A percentile compares a stretch with the other conserved stretches of the same genome.
These are phyloP conservation scores for Trypanosoma platydactyli DNA, from an alignment of 208 protist species.

Conservation along the genomic window DNA sequence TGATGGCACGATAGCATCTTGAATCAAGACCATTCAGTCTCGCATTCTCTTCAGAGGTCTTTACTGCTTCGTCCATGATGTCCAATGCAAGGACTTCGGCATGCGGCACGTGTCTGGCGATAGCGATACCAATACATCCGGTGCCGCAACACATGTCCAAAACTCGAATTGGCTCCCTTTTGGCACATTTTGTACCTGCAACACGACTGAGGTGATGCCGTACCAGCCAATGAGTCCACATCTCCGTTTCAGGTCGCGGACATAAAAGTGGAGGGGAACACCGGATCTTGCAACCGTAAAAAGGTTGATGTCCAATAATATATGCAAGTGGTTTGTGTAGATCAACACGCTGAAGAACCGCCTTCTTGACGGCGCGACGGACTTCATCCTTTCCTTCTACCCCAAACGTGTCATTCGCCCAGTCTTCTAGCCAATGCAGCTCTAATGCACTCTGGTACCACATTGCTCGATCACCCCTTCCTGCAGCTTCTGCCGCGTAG, in stretches of 20 bases:
- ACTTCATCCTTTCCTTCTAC: slow-evolving; percentile 27
- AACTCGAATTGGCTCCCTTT: slow-evolving; percentile 34
- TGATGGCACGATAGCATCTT: slow-evolving; percentile 44
- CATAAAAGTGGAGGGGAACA: slow-evolving; percentile 75
- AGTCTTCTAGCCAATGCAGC: slow-evolving; percentile 78
- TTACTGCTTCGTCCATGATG: slow-evolving; percentile 55
- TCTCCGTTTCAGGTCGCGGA: slow-evolving; percentile 84
- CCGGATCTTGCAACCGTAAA: slow-evolving; percentile 76
- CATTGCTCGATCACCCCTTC: slow-evolving; percentile 46
- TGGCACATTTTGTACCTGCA: no score
- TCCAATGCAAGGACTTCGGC: slow-evolving; percentile 65
- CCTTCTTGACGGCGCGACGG: slow-evolving; percentile 59
- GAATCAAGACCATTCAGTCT: slow-evolving; percentile 50
- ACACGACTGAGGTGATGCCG: slow-evolving; percentile 37
- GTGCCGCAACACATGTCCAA: slow-evolving; percentile 89
- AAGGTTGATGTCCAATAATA: slow-evolving; percentile 86
- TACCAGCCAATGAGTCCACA: slow-evolving; percentile 87
- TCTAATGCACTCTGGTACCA: slow-evolving; percentile 75
- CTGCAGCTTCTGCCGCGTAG: slow-evolving; percentile 44
- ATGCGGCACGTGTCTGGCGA: slow-evolving; percentile 65
- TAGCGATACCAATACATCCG: slow-evolving; percentile 84
- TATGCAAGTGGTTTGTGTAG: slow-evolving; percentile 86
- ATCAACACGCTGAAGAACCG: slow-evolving; percentile 75
- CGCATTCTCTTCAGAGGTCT: slow-evolving; percentile 53
- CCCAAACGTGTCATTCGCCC: slow-evolving; percentile 31